phyloP scores from a whole-genome alignment of 2,329 filamentous ascomycete genomes.

The Sordariomycetes sp. region DNA sequence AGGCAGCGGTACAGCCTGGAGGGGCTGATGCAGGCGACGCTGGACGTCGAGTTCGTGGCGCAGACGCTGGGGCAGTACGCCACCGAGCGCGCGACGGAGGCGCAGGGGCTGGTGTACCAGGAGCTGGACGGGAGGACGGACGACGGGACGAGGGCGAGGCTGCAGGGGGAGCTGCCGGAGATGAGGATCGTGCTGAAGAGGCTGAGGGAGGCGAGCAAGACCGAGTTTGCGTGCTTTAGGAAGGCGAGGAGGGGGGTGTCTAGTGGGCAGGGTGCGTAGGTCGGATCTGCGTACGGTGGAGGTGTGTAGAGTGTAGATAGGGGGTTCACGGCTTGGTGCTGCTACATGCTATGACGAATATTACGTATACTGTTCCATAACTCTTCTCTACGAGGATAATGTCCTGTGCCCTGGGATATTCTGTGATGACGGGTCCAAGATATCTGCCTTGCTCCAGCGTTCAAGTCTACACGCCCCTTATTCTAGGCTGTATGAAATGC shows the following conservation, averaged over 20 bases:
- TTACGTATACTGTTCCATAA: no score
- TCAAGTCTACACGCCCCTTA: no score
- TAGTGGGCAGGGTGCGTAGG: background rate
- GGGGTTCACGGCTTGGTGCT: no score
- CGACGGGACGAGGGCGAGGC: conserved; percentile 64
- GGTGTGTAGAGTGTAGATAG: background rate
- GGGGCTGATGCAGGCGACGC: conserved; percentile 88
- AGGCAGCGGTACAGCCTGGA: conserved; percentile 62
- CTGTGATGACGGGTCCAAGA: no score
- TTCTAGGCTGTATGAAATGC: background rate
- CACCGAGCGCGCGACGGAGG: conserved; percentile 67
- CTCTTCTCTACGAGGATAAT: no score
- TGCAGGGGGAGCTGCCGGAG: conserved; percentile 82
- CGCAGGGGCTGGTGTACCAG: conserved; percentile 85
- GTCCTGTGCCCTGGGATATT: no score
- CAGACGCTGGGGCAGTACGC: conserved; percentile 89
- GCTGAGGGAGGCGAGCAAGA: conserved; percentile 69
- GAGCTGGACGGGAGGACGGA: conserved; percentile 84
- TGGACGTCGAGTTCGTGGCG: conserved; percentile 93
- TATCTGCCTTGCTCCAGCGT: no score
- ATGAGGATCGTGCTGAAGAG: conserved; percentile 83
- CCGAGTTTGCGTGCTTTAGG: conserved; percentile 79
- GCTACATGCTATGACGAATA: background rate
- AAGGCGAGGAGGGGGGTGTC: conserved; percentile 39
- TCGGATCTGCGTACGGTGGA: background rate